Evolutionary conservation across 495 filamentous ascomycete genomes (phyloP), one percentile per base, ranked within the genome.

Genomic region (Penicillium cinerascens): DNA sequence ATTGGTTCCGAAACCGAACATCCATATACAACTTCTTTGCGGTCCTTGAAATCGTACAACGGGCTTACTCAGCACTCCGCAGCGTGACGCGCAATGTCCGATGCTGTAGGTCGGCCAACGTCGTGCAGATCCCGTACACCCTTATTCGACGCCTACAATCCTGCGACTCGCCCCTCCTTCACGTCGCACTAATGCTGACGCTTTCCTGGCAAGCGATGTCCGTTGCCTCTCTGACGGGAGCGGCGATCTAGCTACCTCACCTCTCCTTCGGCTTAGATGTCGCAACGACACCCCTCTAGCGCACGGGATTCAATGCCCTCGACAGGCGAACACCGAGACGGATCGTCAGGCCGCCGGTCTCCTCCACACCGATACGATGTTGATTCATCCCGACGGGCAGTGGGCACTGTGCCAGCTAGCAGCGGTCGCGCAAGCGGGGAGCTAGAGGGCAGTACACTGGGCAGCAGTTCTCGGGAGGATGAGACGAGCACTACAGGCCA

Each of bases 371-470:
- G 55, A 44, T 50, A 60, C 29, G 52, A 66, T 56, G 60, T 54
- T 21, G 52, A 38, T 17, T 53, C 54, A 17, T 54, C 39, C 44
- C 61, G 58, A 42, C 57, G 47, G 18, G 42, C 48, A 41, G 52
- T 6, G 37, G 37, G 6, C 37, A 9, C 58, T 42, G 42, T 52
- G 16, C 63, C 60, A 41, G 67, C 69, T 63, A 71, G 58, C 39
- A 63, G 68, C 21, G 66, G 62, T 37, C 60, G 61, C 55, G 52
- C 52, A 18, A 70, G 66, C 45, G 64, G 67, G 44, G 71, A 73
- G 57, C 58, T 72, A 25, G 73, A 76, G 55, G 71, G 71, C 17
- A 74, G 61, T 52, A 73, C 71, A 26, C 56, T 73, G 27, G 71
- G 68, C 21, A 67, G 64, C 56, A 68, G 69, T 56, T 74, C 71